Base-by-base conservation (phyloP, 2,329 filamentous ascomycete species). In the Penicillium sp. region DNA sequence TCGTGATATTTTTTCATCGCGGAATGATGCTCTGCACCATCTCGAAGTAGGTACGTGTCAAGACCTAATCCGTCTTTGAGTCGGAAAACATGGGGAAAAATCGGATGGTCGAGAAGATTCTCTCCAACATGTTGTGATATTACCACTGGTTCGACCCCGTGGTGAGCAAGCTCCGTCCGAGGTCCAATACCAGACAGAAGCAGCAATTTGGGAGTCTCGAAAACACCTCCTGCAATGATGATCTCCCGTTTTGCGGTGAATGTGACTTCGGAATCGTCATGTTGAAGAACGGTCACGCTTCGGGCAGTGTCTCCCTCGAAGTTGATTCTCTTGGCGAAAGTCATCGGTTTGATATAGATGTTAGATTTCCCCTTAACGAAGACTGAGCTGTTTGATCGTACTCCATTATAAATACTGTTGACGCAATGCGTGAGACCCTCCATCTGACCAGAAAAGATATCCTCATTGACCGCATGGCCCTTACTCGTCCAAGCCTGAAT, bases 351-450 rank as follows among this genome's bases (percentile, higher is more conserved):
- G 23, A 79, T 64, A 71, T 70, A 11, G 72, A 77, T 0, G 67
- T 75, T 52, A 74, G 64, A 59, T 59, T 79, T 76, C 32, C 66
- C 64, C 37, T 68, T 61, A 15, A 80, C 54, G 44, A 68, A 76
- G 1, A 72, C 54, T 45, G 64, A 74, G 46, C 69, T 72, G 3
- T 65, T 68, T 2, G 70, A 73, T 11, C 76, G 69, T 37, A 63
- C 59, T 7, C 76, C 75, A 9, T 73, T 64, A 59, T 80, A 76
- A 50, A 79, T 77, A 25, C 68, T 70, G 52, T 75, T 70, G 37
- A 73, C 62, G 44, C 70, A 71, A 28, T 75, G 67, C 29, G 64
- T 67, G 36, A 81, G 72, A 1, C 72, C 77, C 5, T 76, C 69
- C 17, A 81, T 45, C 35, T 70, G 64, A 4, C 71, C 2, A 64